phyloP scores from a whole-genome alignment of 306 rosid genomes.

The Hylodesmum podocarpum region DNA sequence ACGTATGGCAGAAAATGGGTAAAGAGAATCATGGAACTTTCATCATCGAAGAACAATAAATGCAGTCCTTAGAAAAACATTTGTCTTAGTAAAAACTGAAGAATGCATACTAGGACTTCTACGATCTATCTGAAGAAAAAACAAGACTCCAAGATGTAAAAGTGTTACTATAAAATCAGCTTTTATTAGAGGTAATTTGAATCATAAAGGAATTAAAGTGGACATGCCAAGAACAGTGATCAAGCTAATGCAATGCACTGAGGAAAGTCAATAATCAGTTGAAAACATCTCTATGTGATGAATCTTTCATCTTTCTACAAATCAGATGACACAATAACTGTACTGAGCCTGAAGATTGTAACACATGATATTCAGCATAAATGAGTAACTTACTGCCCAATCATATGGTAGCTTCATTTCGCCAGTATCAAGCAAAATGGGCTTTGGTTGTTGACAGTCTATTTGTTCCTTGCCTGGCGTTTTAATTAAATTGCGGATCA shows the following conservation, averaged over 20 bases:
- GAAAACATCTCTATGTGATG: background rate
- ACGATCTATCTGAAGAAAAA: background rate
- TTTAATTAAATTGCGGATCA: constrained; percentile 71
- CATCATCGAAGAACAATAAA: background rate
- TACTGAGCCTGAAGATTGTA: constrained; percentile 15
- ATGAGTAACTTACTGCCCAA: constrained; percentile 85
- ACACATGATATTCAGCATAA: constrained; percentile 11
- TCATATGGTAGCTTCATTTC: constrained; percentile 94
- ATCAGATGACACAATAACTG: constrained; percentile 8
- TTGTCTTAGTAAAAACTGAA: background rate
- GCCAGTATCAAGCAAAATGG: constrained; percentile 95
- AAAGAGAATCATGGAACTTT: background rate
- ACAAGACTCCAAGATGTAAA: background rate
- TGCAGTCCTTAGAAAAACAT: background rate
- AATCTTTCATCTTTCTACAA: constrained; percentile 17
- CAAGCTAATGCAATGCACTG: background rate
- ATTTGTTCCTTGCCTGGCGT: constrained; percentile 72
- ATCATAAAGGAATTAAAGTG: background rate
- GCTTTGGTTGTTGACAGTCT: constrained; percentile 86
- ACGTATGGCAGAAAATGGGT: background rate
- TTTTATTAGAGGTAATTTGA: background rate
- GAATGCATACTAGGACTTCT: background rate
- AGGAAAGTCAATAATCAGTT: too few species aligned
- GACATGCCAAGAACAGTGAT: constrained; percentile 5
- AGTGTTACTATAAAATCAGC: background rate